Evolutionary conservation across 257 asterid species (phyloP).

Genomic region (Rhazya stricta): DNA sequence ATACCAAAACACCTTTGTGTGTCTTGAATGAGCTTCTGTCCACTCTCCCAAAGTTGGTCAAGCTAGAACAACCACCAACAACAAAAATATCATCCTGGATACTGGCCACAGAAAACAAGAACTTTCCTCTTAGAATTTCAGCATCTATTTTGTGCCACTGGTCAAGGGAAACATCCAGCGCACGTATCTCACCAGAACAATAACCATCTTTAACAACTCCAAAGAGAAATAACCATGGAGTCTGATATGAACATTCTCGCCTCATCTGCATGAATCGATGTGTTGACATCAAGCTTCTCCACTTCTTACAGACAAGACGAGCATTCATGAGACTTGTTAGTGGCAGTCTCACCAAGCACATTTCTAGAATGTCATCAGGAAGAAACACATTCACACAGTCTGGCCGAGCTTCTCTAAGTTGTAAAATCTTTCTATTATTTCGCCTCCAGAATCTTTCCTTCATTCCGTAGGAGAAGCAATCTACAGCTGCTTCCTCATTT

Average conservation of each 20-base stretch:
- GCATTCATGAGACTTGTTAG: slow-evolving; percentile 69
- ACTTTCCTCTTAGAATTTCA: slow-evolving; percentile 65
- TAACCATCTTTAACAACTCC: slow-evolving; percentile 76
- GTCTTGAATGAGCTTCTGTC: slow-evolving; percentile 86
- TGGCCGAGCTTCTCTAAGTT: slow-evolving; percentile 30
- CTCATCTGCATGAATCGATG: slow-evolving; percentile 74
- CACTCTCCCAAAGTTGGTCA: slow-evolving; percentile 75
- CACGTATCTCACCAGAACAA: slow-evolving; percentile 88
- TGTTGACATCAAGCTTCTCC: slow-evolving; percentile 70
- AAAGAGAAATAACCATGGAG: slow-evolving; percentile 78
- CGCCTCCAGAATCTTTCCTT: slow-evolving; percentile 66
- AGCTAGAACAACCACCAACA: slow-evolving; percentile 93
- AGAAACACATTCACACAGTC: slow-evolving; percentile 52
- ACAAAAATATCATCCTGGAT: slow-evolving; percentile 58
- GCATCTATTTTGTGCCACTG: slow-evolving; percentile 82
- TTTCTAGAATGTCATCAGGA: slow-evolving; percentile 86
- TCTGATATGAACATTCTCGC: slow-evolving; percentile 60
- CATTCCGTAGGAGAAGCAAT: slow-evolving; percentile 71
- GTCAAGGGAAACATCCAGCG: slow-evolving; percentile 60
- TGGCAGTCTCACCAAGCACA: slow-evolving; percentile 89
- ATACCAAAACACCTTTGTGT: slow-evolving; percentile 73
- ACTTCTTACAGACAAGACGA: slow-evolving; percentile 85
- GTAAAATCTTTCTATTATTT: slow-evolving; percentile 41
- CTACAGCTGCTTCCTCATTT: slow-evolving; percentile 47
- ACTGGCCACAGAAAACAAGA: slow-evolving; percentile 70